Base-by-base conservation (phyloP, 1,284 basidiomycete genomes). In the Microbotryomycetes sp. region DNA sequence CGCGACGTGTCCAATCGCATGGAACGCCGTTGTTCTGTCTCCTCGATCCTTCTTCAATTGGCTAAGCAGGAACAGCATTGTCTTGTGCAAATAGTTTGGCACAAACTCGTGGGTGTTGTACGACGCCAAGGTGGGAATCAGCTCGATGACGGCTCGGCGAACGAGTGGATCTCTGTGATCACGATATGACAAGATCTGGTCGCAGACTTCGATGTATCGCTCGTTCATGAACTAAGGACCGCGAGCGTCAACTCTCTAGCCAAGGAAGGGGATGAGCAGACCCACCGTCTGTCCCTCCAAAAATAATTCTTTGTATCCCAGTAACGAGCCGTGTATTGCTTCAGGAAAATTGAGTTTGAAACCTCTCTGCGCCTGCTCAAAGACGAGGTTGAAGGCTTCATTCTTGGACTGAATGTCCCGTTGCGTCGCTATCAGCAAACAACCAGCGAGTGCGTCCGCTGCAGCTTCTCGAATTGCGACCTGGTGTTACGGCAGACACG, bases 1-100 rank as follows among this genome's bases (percentile, higher is more conserved):
- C 1, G 94, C 90, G 45, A 97, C 89, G 70, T 97, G 91, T 1
- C 96, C 96, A 66, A 99, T 93, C 1, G 96, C 92, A 71, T 96
- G 87, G 74, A 97, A 97, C 0, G 93, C 91, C 88, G 91, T 89
- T 30, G 90, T 87, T 49, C 92, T 82, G 73, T 98, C 96, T 26
- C 54, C 54, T 31, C 84, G 83, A 0, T 91, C 86, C 76, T 91
- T 94, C 71, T 90, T 87, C 3, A 99, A 81, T 67, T 92, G 90
- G 21, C 85, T 85, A 49, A 93, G 78, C 1, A 97, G 81, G 77
- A 93, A 89, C 0, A 83, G 85, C 92, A 97, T 96, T 26, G 89
- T 85, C 73, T 89, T 87, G 77, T 92, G 89, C 13, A 97, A 80
- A 73, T 90, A 91, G 71, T 88, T 85, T 65, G 89, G 86, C 46